Base-by-base conservation (phyloP, 2,329 filamentous ascomycete species). In the Diaporthe vaccinii region DNA sequence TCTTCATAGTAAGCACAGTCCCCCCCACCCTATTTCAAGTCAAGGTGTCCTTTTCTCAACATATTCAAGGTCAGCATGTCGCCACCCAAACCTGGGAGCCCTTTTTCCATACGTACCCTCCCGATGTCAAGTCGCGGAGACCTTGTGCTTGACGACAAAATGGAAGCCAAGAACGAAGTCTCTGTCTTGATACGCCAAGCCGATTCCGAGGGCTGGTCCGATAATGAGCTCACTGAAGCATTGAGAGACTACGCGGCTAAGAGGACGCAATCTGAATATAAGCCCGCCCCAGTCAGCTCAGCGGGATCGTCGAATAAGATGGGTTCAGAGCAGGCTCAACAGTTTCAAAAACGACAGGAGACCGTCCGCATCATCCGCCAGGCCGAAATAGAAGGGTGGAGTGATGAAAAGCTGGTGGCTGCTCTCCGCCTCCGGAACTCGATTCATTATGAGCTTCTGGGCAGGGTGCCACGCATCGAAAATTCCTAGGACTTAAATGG, bases 351-450 rank as follows among this genome's bases (percentile, higher is more conserved):
- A 36, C 46, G 58, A 0, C 46, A 73, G 25, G 58, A 73, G 36
- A 65, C 58, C 1, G 3, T 36, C n/a, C 36, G 46, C 1, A 25
- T 46, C 8, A 46, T 17, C 20, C 46, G 71, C 1, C 71, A 73
- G 71, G 58, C 71, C 6, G 71, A 73, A 1, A 55, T 34, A 9
- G 58, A 73, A 25, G 71, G 71, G 3, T 73, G 71, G 71, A 36
- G 49, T 25, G 58, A 73, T 6, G 58, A 73, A 1, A 55, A 65
- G 25, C 17, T 46, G 20, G 20, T 65, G 46, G 58, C 49, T 46
- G 46, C 36, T n/a, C 71, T 73, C 4, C 58, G 71, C 2, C 58
- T 65, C n/a, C 57, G 71, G 10, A 55, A 57, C 31, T 44, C 36
- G 2, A 17, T 65, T 6, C 58, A 55, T 7, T 4, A 46, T 4